Conservation (phyloP, 2,329 filamentous ascomycete species). For the Colletotrichum kahawae region DNA sequence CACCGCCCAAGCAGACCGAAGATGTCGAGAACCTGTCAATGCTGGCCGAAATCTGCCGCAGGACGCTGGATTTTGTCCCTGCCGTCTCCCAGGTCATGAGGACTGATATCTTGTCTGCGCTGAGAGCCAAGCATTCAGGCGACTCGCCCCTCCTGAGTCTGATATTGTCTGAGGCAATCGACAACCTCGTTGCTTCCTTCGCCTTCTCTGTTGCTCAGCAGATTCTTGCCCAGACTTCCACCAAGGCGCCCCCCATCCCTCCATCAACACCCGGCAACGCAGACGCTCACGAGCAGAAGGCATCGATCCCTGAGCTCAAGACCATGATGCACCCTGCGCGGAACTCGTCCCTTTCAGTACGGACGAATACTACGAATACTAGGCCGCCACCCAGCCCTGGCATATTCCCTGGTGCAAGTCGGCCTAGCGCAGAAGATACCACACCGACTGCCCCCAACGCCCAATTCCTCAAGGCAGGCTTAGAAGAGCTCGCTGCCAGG, state of each 20-base stretch:
- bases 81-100: slow-evolving; percentile 80
- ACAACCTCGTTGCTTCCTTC: slow-evolving; percentile 80
- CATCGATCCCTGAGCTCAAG: slow-evolving; percentile 69
- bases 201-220: slow-evolving; percentile 79
- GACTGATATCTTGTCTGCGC: slow-evolving; percentile 73
- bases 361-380: slow-evolving; percentile 20
- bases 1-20: slow-evolving; percentile 54
- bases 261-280: slow-evolving; percentile 55
- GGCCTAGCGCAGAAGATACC: slow-evolving; percentile 40
- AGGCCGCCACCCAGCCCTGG: slow-evolving; percentile 54
- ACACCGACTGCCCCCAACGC: slow-evolving; percentile 35
- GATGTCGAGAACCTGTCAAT: slow-evolving; percentile 77
- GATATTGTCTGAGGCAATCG: slow-evolving; percentile 59
- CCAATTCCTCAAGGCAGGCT: slow-evolving; percentile 65
- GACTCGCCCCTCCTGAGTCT: slow-evolving; percentile 34
- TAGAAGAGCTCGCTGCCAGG: slow-evolving; percentile 82
- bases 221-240: slow-evolving; percentile 76
- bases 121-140: slow-evolving; percentile 35
- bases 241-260: slow-evolving; percentile 70
- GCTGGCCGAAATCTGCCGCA: slow-evolving; percentile 84
- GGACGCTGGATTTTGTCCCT: slow-evolving; percentile 84
- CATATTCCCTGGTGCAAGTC: slow-evolving; percentile 55
- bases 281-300: slow-evolving; percentile 63
- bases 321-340: slow-evolving; percentile 73
- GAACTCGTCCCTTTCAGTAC: slow-evolving; percentile 63